Evolutionary conservation across 1,284 basidiomycete genomes (phyloP), one percentile per base, ranked within the genome.

Genomic region (Apiotrichum sp.): DNA sequence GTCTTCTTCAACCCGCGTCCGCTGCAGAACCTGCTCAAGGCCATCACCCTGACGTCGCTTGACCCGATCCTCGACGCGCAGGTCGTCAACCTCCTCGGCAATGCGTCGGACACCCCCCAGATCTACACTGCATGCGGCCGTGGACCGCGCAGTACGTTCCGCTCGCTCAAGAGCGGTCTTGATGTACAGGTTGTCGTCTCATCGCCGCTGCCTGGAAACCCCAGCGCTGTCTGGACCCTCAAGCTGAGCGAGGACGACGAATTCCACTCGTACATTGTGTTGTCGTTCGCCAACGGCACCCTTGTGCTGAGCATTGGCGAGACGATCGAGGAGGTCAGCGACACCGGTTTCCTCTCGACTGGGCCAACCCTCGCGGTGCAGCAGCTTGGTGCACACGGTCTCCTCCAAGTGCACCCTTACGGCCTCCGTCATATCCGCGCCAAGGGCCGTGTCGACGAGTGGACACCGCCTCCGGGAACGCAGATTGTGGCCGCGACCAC

Each of bases 251-350:
- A 90, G 74, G 87, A 93, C 36, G 91, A 95, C 69, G 81, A 84
- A 39, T 93, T 83, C 71, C 93, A 97, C 71, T 90, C 91, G 0
- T 97, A 96, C 72, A 96, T 96, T 71, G 89, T 98, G 58, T 82
- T 98, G 1, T 96, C 93, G 0, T 97, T 96, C 78, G 89, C 96
- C 52, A 97, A 97, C 71, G 93, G 92, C 54, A 97, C 93, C 0
- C 83, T 96, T 9, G 92, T 96, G 5, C 81, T 97, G 3, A 92
- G 90, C 0, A 95, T 98, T 61, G 93, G 93, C 22, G 91, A 95
- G 76, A 93, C 89, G 0, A 97, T 98, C 64, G 93, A 97, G 74
- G 93, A 97, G 81, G 92, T 96, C 4, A 89, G 90, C 72, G 92
- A 98, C 68, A 95, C 92, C 0, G 93, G 93, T 11, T 95, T 98